A percentile compares a stretch with the other conserved stretches of the same genome.
Conservation (phyloP, 2,329 filamentous ascomycete species). For the Epicoccum nigrum region DNA sequence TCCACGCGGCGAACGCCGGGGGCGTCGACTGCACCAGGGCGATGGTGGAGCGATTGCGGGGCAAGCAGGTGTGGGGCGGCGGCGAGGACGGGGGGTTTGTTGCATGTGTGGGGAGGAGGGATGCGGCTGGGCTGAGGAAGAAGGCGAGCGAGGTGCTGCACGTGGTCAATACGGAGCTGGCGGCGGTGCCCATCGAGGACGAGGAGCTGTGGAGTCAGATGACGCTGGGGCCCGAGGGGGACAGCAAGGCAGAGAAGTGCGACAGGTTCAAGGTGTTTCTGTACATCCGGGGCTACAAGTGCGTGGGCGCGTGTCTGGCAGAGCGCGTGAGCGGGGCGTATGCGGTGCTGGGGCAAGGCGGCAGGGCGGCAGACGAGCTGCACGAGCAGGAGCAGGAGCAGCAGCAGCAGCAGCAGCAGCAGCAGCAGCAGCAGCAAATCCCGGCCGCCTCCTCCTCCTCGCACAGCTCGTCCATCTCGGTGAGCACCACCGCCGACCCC, state of each 20-base stretch:
- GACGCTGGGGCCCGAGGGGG: conserved; percentile 16
- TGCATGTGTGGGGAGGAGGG: conserved; percentile 63
- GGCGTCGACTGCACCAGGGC: conserved; percentile 67
- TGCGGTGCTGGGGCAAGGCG: conserved; percentile 51
- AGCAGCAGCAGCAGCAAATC: conserved; percentile 12
- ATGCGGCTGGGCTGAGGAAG: conserved; percentile 59
- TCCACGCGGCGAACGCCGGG: conserved; percentile 65
- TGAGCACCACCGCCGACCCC: conserved; percentile 50
- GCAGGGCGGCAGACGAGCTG: conserved; percentile 26
- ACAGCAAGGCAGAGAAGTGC: conserved; percentile 38
- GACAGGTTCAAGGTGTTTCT: conserved; percentile 66
- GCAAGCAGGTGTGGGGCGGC: conserved; percentile 58
- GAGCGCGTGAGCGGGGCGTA: conserved; percentile 66
- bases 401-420: neutral
- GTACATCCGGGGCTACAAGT: conserved; percentile 66
- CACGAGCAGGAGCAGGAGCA: neutral
- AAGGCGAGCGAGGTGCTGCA: conserved; percentile 62
- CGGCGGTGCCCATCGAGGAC: conserved; percentile 64
- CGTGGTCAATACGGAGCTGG: conserved; percentile 67
- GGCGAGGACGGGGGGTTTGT: conserved; percentile 55
- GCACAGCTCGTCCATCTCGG: conserved; percentile 49
- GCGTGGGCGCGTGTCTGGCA: conserved; percentile 65
- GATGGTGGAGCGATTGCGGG: conserved; percentile 60
- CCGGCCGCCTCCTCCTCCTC: too few relatives aligned
- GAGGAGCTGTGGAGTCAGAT: conserved; percentile 62